phyloP scores from a whole-genome alignment of 495 filamentous ascomycete species.

The Daldinia grandis region DNA sequence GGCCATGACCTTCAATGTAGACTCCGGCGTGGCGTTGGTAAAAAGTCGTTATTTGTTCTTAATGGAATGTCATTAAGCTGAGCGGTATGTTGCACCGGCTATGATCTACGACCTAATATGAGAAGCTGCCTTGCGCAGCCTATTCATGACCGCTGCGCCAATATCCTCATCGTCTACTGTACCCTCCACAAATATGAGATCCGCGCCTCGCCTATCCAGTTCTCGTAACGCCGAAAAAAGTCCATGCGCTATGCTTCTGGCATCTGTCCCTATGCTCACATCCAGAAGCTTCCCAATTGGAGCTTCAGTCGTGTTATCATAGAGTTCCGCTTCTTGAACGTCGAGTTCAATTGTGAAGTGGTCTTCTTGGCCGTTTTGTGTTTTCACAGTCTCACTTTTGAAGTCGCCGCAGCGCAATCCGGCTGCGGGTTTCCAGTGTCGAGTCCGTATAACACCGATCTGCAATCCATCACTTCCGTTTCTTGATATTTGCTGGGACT shows the following conservation, averaged over 20 bases:
- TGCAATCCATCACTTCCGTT: constrained; percentile 7
- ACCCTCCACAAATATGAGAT: constrained; percentile 92
- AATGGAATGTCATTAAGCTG: constrained; percentile 35
- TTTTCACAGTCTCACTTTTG: constrained; percentile 25
- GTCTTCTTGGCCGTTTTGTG: constrained; percentile 9
- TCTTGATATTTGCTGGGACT: constrained; percentile 11
- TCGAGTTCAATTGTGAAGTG: constrained; percentile 41
- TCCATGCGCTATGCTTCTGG: constrained; percentile 78
- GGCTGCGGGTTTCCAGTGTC: constrained; percentile 50
- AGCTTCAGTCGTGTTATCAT: constrained; percentile 31
- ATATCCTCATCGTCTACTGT: constrained; percentile 82
- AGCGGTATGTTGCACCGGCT: constrained; percentile 7
- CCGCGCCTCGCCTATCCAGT: constrained; percentile 79
- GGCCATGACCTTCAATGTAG: constrained; percentile 24
- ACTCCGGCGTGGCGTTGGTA: constrained; percentile 44
- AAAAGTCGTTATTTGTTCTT: constrained; percentile 43
- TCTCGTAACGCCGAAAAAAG: constrained; percentile 88
- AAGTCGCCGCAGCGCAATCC: constrained; percentile 42
- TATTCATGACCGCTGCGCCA: constrained; percentile 96
- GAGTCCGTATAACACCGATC: constrained; percentile 57
- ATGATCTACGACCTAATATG: constrained; percentile 56
- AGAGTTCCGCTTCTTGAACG: constrained; percentile 47
- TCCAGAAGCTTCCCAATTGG: constrained; percentile 57
- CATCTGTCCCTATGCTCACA: constrained; percentile 71
- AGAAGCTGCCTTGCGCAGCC: constrained; percentile 85